phyloP scores from a whole-genome alignment of 345 rosid genomes.

The Camelina hispida region DNA sequence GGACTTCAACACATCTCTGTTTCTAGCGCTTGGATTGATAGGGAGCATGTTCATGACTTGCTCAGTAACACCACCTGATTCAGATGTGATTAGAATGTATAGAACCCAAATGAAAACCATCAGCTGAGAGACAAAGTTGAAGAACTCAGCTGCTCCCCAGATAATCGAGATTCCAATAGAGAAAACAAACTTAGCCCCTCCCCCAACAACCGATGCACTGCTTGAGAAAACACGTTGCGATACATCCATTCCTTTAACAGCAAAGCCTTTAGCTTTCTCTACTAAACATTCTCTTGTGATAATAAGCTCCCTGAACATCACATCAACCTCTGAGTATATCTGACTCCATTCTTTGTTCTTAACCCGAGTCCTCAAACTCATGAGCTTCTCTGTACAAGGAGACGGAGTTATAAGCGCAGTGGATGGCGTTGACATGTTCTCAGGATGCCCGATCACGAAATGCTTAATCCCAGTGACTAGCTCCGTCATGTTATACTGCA shows the following conservation, averaged over 20 bases:
- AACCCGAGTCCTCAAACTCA: slow-evolving; percentile 64
- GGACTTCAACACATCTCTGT: slow-evolving; percentile 81
- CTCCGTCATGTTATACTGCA: slow-evolving; percentile 95
- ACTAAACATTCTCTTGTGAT: slow-evolving; percentile 83
- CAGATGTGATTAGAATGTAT: slow-evolving; percentile 85
- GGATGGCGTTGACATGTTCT: slow-evolving; percentile 55
- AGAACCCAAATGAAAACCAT: slow-evolving; percentile 90
- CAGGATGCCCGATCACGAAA: slow-evolving; percentile 63
- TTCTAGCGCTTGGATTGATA: slow-evolving; percentile 61
- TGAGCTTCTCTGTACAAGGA: slow-evolving; percentile 71
- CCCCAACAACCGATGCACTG: slow-evolving; percentile 78
- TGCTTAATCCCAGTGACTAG: slow-evolving; percentile 86
- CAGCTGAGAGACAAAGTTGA: slow-evolving; percentile 81
- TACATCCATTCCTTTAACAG: slow-evolving; percentile 77
- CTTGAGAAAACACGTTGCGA: slow-evolving; percentile 70
- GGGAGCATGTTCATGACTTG: slow-evolving; percentile 92
- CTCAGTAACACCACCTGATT: slow-evolving; percentile 94
- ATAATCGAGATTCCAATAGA: slow-evolving; percentile 70
- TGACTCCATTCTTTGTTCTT: slow-evolving; percentile 73
- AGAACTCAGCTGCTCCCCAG: slow-evolving; percentile 91
- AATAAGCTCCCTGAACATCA: slow-evolving; percentile 72
- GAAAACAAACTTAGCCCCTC: slow-evolving; percentile 69
- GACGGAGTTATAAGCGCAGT: slow-evolving; percentile 63
- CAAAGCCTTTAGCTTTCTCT: slow-evolving; percentile 82
- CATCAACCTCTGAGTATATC: slow-evolving; percentile 75